Conservation (phyloP, 148 eudicot species). For the Rhododendron kiyosumense region DNA sequence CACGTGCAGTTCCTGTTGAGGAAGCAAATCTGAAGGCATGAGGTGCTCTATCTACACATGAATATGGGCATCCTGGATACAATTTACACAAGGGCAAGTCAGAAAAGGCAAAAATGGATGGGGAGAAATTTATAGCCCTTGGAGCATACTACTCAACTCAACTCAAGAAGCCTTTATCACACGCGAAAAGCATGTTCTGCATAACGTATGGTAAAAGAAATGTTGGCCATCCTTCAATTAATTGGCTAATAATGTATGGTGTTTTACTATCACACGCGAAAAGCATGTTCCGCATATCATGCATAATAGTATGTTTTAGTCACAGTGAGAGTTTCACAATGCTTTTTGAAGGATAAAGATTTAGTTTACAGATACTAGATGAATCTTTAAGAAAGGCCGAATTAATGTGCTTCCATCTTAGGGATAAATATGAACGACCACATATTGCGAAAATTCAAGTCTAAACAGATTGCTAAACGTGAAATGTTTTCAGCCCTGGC, state of each 20-base stretch:
- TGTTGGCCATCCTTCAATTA: background rate
- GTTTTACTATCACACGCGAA: background rate
- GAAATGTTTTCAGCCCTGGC: background rate
- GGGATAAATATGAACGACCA: background rate
- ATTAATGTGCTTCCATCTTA: background rate
- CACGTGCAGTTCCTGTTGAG: conserved; percentile 66
- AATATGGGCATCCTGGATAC: conserved; percentile 78
- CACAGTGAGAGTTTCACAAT: background rate
- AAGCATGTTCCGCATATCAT: background rate
- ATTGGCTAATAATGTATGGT: too few species aligned
- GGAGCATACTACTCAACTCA: background rate
- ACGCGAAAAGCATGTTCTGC: too few species aligned
- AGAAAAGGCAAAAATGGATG: background rate
- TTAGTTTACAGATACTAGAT: background rate
- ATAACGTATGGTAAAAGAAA: background rate
- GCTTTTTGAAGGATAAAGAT: background rate
- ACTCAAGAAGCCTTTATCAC: background rate
- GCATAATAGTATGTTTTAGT: background rate
- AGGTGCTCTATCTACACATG: conserved; percentile 86
- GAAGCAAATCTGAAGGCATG: conserved; percentile 68
- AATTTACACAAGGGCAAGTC: background rate
- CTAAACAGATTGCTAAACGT: background rate
- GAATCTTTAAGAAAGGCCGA: background rate
- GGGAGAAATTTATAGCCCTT: background rate
- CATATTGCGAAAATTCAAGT: background rate